phyloP scores from a whole-genome alignment of 2,329 filamentous ascomycete genomes.

The Penicillium sp. region DNA sequence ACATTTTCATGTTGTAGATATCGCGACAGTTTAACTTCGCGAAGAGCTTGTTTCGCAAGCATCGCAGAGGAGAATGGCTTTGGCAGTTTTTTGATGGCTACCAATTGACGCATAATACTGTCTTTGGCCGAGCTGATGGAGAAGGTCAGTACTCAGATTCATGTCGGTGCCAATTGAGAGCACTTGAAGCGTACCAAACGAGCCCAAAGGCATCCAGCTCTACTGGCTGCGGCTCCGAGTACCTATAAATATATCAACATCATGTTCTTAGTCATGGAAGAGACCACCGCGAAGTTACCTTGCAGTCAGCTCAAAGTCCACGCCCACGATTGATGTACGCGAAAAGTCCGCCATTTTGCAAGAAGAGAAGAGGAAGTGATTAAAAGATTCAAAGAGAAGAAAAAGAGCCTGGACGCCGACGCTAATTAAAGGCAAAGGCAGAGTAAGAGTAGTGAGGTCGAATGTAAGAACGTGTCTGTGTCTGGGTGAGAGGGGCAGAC shows the following conservation, averaged over 20 bases:
- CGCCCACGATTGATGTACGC: neutral
- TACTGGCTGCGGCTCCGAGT: neutral
- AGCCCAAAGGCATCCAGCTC: neutral
- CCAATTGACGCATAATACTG: neutral
- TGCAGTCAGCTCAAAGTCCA: neutral
- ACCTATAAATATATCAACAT: neutral
- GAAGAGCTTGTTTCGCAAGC: conserved; percentile 7
- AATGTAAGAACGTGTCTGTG: neutral
- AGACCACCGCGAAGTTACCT: neutral
- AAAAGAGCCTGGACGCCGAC: neutral
- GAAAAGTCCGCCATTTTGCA: neutral
- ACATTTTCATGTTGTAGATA: conserved; percentile 96
- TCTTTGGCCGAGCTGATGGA: neutral
- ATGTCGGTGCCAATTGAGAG: neutral
- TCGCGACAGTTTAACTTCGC: conserved; percentile 88
- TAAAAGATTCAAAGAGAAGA: neutral
- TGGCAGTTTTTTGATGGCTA: conserved; percentile 1
- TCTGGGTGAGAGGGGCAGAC: neutral
- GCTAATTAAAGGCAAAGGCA: neutral
- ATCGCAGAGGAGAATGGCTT: conserved; percentile 7
- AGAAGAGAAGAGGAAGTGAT: neutral
- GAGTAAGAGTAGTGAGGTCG: neutral
- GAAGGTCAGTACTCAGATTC: neutral
- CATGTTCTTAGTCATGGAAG: neutral
- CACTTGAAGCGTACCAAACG: neutral